Base-by-base conservation (phyloP, 148 eudicot species). In the Rhododendron kiyosumense region DNA sequence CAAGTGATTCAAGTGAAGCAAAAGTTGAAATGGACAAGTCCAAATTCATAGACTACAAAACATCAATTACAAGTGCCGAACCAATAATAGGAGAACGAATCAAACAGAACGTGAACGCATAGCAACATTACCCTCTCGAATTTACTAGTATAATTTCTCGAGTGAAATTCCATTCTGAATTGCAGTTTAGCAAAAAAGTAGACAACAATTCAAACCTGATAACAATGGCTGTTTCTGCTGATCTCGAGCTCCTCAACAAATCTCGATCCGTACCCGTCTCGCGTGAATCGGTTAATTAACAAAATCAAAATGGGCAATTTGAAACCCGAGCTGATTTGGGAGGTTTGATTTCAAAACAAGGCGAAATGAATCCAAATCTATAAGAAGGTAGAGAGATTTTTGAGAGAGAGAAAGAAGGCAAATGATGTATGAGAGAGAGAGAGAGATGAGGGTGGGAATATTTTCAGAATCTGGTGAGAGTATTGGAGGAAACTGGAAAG, bases 331-430 rank as follows among this genome's bases (percentile, higher is more conserved):
- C 77, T 18, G 77, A 75, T 30, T 63, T n/a, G 34, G 45, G 51
- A 14, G 46, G 7, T 43, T 52, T 54, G 77, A 73, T 76, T 38
- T 28, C 81, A 41, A 84, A 85, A 46, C 74, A 86, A 89, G 91
- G 89, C 88, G 61, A 89, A 88, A 87, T 69, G 84, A 87, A 86
- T 84, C 88, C 87, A 85, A 84, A 90, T 87, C 88, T 88, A 85
- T 81, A 89, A 82, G 51, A 14, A 89, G 88, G 61, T 85, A 75
- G 85, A 7, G 26, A 48, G 80, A 41, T 43, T 43, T 77, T 77
- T 77, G 85, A 84, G 76, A 46, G 57, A 34, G 81, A 45, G 61
- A 82, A 3, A 45, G 30, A 43, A 10, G 15, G 51, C 15, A 86
- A 43, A 88, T 82, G 86, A 85, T 91, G 24, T 17, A 20, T 15